Conservation (phyloP, 2,329 filamentous ascomycete species). For the Colletotrichum siamense region DNA sequence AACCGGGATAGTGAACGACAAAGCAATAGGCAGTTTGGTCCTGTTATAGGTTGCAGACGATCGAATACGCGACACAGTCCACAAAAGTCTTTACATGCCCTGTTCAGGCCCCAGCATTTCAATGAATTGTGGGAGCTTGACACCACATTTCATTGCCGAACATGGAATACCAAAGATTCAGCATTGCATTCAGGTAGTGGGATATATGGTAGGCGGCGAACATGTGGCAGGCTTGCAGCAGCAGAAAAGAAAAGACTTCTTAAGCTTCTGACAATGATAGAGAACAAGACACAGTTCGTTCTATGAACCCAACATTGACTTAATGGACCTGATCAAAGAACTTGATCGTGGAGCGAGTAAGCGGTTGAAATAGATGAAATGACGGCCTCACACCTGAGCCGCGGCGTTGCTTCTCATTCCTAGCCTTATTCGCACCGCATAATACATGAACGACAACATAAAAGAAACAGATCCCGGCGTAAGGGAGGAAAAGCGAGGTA, state of each 20-base stretch:
- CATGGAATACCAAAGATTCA: neutral
- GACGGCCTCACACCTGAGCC: neutral
- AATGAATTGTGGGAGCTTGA: too few species aligned
- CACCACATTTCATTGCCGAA: too few species aligned
- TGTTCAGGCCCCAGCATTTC: neutral
- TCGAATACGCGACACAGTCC: neutral
- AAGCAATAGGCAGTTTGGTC: neutral
- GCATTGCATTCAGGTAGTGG: accelerated
- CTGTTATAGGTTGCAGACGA: neutral
- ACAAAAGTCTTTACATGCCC: neutral
- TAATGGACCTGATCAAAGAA: neutral
- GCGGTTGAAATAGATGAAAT: neutral
- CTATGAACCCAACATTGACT: too few species aligned
- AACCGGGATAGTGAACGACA: neutral
- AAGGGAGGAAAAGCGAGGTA: neutral
- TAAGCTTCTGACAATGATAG: neutral
- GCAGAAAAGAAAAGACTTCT: accelerated
- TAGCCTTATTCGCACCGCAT: neutral
- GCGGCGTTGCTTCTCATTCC: neutral
- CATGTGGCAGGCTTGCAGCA: accelerated
- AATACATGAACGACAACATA: accelerated
- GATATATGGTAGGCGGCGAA: accelerated
- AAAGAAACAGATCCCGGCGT: accelerated
- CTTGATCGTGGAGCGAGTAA: neutral
- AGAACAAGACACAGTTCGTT: neutral